Conservation (phyloP, 2,329 filamentous ascomycete genomes). For the Onygenales sp. region DNA sequence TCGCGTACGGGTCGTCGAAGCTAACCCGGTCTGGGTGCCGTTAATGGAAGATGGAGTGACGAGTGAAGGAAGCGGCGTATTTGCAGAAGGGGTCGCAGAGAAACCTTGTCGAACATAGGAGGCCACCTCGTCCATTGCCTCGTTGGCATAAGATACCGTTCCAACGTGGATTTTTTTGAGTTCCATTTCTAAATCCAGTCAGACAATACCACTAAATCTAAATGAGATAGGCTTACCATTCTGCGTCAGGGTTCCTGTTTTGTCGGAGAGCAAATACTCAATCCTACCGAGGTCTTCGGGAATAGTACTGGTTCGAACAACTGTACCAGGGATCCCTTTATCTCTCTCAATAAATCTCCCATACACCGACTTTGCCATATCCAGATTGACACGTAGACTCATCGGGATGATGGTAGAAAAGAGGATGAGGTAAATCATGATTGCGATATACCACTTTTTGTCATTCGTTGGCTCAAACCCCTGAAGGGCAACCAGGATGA, state of each 20-base stretch:
- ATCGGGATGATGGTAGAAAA: constrained; percentile 99
- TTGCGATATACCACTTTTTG: constrained; percentile 80
- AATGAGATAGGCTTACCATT: constrained; percentile 47
- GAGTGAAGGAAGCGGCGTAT: constrained; percentile 43
- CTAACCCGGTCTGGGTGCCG: constrained; percentile 48
- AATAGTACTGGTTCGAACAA: constrained; percentile 94
- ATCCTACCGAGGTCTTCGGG: constrained; percentile 93
- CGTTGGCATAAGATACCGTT: constrained; percentile 94
- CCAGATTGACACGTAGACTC: constrained; percentile 88
- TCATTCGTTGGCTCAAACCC: constrained; percentile 54
- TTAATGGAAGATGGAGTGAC: constrained; percentile 69
- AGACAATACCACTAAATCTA: constrained; percentile 9
- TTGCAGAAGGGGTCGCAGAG: constrained; percentile 38
- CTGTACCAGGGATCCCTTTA: constrained; percentile 76
- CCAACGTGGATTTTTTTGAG: constrained; percentile 98
- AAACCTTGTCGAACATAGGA: constrained; percentile 83
- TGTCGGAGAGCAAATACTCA: constrained; percentile 92
- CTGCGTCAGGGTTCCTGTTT: constrained; percentile 94
- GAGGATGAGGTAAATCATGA: constrained; percentile 93
- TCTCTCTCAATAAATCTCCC: constrained; percentile 93
- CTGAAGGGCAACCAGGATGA: constrained; percentile 80
- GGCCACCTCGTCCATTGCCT: constrained; percentile 95
- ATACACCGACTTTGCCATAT: constrained; percentile 95
- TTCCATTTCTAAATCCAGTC: constrained; percentile 65
- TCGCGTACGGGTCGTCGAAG: constrained; percentile 66